Base-by-base conservation (phyloP, 2,329 filamentous ascomycete genomes). In the Diplodia mutila region DNA sequence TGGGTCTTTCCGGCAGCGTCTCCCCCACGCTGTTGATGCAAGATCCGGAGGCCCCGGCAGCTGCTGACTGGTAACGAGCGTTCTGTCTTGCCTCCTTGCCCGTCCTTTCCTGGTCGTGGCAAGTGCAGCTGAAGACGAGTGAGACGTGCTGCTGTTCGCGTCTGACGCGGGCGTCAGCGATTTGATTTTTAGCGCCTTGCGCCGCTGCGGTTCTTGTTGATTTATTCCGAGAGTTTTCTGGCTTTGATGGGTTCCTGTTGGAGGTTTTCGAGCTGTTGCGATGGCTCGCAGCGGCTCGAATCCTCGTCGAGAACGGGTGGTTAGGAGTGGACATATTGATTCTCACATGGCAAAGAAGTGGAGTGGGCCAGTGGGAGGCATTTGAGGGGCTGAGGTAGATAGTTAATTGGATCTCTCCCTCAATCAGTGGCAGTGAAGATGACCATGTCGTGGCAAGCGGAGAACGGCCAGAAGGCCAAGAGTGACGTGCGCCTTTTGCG, bases 61-160 rank as follows among this genome's bases (percentile, higher is more conserved):
- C 69, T 76, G 78, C 76, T 78, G 76, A 79, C 77, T 71, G 77
- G 69, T 80, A 80, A 80, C 78, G 75, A 80, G 78, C 77, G 78
- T 80, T 74, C n/a, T 59, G 63, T 72, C 74, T 75, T 76, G 73
- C 76, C 76, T 78, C 76, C 75, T 75, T 64, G 53, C 70, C 57
- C 42, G 66, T 59, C 51, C 37, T 23, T 48, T n/a, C 9, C 37
- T 8, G 12, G 25, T 27, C 27, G 52, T 27, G 53, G 64, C 53
- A 39, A 51, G 42, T 66, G 64, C 27, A 66, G 53, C 4, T 54
- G 75, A 76, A 73, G 74, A 72, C 71, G 77, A 80, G 69, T 73
- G 75, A 73, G 75, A 75, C 77, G 74, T 69, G 72, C 59, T 67
- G 57, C 16, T 51, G 57, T 63, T 63, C 46, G 37, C 49, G 66